These are phyloP conservation scores for Eucalyptus camaldulensis DNA, from an alignment of 345 rosid species.

Conservation along the genomic window DNA sequence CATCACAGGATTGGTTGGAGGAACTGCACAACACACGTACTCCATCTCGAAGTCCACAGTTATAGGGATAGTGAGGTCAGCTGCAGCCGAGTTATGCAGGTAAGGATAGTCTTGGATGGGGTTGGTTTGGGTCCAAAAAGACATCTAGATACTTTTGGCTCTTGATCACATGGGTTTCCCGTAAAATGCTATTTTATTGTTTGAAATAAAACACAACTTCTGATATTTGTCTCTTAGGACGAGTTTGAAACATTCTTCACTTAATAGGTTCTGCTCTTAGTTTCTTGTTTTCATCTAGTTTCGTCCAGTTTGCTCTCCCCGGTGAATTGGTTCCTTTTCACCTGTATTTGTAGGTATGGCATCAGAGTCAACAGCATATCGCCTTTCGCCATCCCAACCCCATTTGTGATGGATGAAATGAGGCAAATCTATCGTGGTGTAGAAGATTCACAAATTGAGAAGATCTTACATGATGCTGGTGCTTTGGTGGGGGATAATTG, in stretches of 20 bases:
- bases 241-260: background rate
- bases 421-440: slow-evolving; percentile 18
- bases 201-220: background rate
- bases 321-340: background rate
- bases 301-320: background rate
- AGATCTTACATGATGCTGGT: slow-evolving; percentile 30
- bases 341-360: slow-evolving; percentile 27
- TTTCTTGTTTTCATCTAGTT: background rate
- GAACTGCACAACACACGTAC: slow-evolving; percentile 65
- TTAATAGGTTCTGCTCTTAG: background rate
- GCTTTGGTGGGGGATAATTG: slow-evolving; percentile 41
- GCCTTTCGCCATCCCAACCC: slow-evolving; percentile 64
- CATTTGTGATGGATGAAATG: slow-evolving; percentile 50
- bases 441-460: slow-evolving; percentile 10
- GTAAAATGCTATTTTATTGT: background rate
- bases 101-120: slow-evolving; percentile 5
- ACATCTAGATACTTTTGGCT: background rate
- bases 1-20: slow-evolving; percentile 54
- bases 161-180: background rate
- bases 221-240: background rate
- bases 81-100: slow-evolving; percentile 58
- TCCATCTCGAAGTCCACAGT: slow-evolving; percentile 46
- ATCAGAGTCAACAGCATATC: slow-evolving; percentile 76
- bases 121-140: slow-evolving; percentile 14
- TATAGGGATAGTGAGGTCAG: slow-evolving; percentile 45